A percentile compares a stretch with the other conserved stretches of the same genome.
phyloP scores from a whole-genome alignment of 805 yeast genomes.

The Kuraishia hungarica region DNA sequence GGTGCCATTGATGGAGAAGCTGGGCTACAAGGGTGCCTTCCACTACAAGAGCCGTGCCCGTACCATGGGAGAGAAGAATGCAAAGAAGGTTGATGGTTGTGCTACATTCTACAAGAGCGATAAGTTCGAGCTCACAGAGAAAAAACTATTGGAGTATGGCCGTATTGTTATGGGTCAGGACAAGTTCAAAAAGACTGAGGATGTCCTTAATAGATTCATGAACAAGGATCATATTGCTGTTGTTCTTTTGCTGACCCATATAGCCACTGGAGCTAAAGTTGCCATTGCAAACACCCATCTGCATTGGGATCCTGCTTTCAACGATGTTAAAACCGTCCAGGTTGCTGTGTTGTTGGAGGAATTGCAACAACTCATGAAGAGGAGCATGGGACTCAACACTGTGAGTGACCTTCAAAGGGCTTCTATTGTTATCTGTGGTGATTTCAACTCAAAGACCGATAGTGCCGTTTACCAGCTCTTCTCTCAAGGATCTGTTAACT shows the following conservation, averaged over 20 bases:
- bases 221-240: conserved; percentile 91
- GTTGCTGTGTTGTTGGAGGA: conserved; percentile 89
- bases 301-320: conserved; percentile 96
- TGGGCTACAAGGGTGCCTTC: conserved; percentile 77
- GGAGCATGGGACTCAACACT: conserved; percentile 29
- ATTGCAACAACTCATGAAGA: conserved; percentile 56
- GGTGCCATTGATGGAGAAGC: conserved; percentile 61
- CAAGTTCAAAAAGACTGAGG: conserved; percentile 87
- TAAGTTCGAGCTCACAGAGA: conserved; percentile 63
- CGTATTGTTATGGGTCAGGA: conserved; percentile 73
- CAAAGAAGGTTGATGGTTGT: conserved; percentile 95
- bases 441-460: conserved; percentile 79
- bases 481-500: conserved; percentile 69
- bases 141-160: conserved; percentile 75
- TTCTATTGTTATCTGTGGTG: conserved; percentile 89
- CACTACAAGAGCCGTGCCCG: conserved; percentile 87
- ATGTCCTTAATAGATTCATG: conserved; percentile 92
- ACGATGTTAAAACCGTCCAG: conserved; percentile 94
- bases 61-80: conserved; percentile 74
- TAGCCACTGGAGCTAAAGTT: conserved; percentile 60
- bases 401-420: conserved; percentile 43
- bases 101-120: conserved; percentile 77
- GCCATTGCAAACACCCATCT: conserved; percentile 86
- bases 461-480: conserved; percentile 91
- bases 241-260: conserved; percentile 65